A percentile compares a stretch with the other conserved stretches of the same genome.
Conservation (phyloP, 805 yeast species). For the Pichia manshurica region DNA sequence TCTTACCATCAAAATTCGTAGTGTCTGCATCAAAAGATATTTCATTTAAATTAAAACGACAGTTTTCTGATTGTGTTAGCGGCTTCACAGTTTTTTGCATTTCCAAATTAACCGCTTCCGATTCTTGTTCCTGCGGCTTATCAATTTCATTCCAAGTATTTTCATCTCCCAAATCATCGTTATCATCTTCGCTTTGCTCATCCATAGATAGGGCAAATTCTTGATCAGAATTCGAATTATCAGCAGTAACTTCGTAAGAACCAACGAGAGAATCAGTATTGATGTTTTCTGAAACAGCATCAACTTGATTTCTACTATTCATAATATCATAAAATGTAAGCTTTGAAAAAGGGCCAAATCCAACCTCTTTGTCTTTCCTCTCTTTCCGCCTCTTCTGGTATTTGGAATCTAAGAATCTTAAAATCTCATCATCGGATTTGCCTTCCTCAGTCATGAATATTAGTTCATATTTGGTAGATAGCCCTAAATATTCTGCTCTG, state of each 20-base stretch:
- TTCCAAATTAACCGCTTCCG: too few species aligned
- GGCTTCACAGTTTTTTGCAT: too few species aligned
- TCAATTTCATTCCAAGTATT: too few species aligned
- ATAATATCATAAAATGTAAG: constrained; percentile 21
- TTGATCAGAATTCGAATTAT: constrained; percentile 7
- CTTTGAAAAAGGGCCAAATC: constrained; percentile 27
- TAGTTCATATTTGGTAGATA: constrained; percentile 25
- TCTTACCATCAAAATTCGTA: neutral
- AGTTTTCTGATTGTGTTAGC: too few species aligned
- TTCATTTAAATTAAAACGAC: too few species aligned
- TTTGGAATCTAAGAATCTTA: constrained; percentile 22
- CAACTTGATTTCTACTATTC: constrained; percentile 17
- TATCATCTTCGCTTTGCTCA: constrained; percentile 16
- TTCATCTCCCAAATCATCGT: too few species aligned
- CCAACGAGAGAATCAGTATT: neutral
- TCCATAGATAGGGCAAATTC: constrained; percentile 17
- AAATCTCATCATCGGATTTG: constrained; percentile 24
- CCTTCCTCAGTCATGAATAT: constrained; percentile 29
- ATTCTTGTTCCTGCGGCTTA: too few species aligned
- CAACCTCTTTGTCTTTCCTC: constrained; percentile 24
- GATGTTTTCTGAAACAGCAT: neutral
- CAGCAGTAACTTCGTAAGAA: neutral
- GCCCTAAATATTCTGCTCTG: constrained; percentile 29
- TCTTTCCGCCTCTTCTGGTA: constrained; percentile 22
- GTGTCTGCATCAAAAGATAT: too few species aligned